Percentiles rank a stretch among this genome's conserved stretches.
These are phyloP conservation scores for Trametes cinnabarina DNA, from an alignment of 768 basidiomycete species.

Conservation along the genomic window DNA sequence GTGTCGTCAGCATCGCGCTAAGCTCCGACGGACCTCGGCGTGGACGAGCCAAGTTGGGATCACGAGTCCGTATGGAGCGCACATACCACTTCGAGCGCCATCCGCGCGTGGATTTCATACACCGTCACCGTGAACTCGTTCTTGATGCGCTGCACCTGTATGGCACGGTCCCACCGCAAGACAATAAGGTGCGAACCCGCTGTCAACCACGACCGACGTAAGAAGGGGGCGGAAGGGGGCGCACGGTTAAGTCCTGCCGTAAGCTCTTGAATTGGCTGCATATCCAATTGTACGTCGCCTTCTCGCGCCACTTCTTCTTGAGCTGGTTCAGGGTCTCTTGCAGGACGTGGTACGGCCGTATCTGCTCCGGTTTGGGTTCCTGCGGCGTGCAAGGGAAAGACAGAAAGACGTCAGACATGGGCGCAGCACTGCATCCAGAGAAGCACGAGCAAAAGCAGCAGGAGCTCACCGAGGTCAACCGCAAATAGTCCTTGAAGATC, in stretches of 20 bases:
- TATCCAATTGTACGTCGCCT: conserved; percentile 80
- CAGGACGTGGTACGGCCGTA: conserved; percentile 83
- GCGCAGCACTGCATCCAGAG: background rate
- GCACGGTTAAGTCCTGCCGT: conserved; percentile 94
- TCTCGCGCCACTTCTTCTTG: conserved; percentile 85
- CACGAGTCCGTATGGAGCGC: conserved; percentile 2
- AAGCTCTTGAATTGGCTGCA: conserved; percentile 98
- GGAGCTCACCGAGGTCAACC: conserved; percentile 77
- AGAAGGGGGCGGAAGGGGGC: conserved; percentile 32
- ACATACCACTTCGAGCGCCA: conserved; percentile 88
- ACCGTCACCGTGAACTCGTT: conserved; percentile 97
- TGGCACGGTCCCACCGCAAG: conserved; percentile 5
- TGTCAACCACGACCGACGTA: conserved; percentile 8
- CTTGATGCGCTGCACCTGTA: conserved; percentile 95
- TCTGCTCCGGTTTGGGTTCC: conserved; percentile 94
- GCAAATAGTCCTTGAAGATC: conserved; percentile 93
- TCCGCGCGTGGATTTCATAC: conserved; percentile 97
- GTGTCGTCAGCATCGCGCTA: background rate
- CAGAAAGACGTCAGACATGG: background rate
- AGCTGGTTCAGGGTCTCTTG: conserved; percentile 83
- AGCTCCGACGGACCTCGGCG: background rate
- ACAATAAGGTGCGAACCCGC: conserved; percentile 18
- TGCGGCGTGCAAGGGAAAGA: conserved; percentile 30
- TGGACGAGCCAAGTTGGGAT: background rate
- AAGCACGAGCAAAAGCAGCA: no score